Percentiles rank a stretch among this genome's conserved stretches.
phyloP scores from a whole-genome alignment of 2,329 filamentous ascomycete genomes.

The Ophiostoma pallidulum region DNA sequence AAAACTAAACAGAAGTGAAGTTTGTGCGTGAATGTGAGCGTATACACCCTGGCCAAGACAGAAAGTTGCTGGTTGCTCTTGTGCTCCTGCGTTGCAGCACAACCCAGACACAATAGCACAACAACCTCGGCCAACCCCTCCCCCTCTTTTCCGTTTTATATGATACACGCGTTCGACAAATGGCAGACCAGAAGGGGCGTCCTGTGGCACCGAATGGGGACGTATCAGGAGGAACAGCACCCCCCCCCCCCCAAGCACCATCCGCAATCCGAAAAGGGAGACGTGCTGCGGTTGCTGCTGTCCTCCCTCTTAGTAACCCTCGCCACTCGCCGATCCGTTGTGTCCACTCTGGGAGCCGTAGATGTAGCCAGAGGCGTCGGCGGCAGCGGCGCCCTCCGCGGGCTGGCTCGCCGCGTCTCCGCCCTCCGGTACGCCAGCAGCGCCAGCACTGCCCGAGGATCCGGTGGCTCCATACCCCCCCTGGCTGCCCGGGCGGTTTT shows the following conservation, averaged over 20 bases:
- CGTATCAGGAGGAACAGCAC: too few species aligned
- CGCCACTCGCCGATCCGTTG: conserved; percentile 46
- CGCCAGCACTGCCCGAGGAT: conserved; percentile 30
- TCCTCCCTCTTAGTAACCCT: conserved; percentile 37
- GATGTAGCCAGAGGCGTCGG: conserved; percentile 37
- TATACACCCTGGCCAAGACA: too few species aligned
- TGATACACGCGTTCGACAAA: conserved; percentile 11
- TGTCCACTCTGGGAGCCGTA: conserved; percentile 46
- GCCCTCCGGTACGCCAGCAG: conserved; percentile 35
- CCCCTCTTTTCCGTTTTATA: conserved; percentile 5
- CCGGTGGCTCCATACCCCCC: conserved; percentile 39
- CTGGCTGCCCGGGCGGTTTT: conserved; percentile 42
- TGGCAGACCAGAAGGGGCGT: neutral
- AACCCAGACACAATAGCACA: neutral
- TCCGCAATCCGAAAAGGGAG: too few species aligned
- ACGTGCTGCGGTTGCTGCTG: neutral
- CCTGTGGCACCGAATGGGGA: conserved; percentile 4
- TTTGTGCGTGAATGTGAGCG: too few species aligned
- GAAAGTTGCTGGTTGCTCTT: too few species aligned
- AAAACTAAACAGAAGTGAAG: neutral
- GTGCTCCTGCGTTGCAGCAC: conserved; percentile 6
- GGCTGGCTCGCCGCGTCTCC: conserved; percentile 35
- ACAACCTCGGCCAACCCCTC: neutral
- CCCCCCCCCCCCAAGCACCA: too few species aligned
- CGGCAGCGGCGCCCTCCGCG: conserved; percentile 33